Evolutionary conservation across 1,284 basidiomycete genomes (phyloP), one percentile per base, ranked within the genome.

Genomic region (Microbotryomycetes sp.): DNA sequence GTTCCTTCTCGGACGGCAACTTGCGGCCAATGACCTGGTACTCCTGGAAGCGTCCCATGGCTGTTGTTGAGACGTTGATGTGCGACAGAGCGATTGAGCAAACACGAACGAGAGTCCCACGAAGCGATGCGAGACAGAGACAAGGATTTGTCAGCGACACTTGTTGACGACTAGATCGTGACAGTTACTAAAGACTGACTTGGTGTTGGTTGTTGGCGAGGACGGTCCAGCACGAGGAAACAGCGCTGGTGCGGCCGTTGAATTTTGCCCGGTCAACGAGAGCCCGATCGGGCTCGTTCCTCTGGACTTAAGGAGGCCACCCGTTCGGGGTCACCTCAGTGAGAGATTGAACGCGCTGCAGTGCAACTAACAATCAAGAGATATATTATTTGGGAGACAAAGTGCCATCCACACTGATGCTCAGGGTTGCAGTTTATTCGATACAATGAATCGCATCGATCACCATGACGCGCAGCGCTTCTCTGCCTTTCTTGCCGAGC

Each of bases 21-120:
- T 94, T 92, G 77, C 94, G 91, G 71, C 96, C 96, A 72, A 98
- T 89, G 79, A 98, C 90, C 81, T 96, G 91, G 82, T 84, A 97
- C 84, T 98, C 94, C 59, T 70, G 64, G 63, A 71, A 71, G 61
- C 66, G 66, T 58, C 66, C 66, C 66, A 68, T 68, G 54, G 23
- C 56, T 49, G 31, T 6, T 25, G 22, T 25, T 30, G 50, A 2
- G 50, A 14, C 14, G 50, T 9, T 15, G 7, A 52, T 12, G 29
- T 42, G 36, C 36, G 19, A 42, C 19, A 12, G 36, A 42, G 19
- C 36, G 36, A 19, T 9, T 12, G 36, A n/a, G 36, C 36, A 42
- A 42, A 42, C 12, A 42, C 36, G 19, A 19, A 42, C 36, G 19
- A 42, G 19, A 19, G n/a, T n/a, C n/a, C n/a, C n/a, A n/a, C 15